Conservation (phyloP, 768 basidiomycete genomes). For the Hericium alpestre region DNA sequence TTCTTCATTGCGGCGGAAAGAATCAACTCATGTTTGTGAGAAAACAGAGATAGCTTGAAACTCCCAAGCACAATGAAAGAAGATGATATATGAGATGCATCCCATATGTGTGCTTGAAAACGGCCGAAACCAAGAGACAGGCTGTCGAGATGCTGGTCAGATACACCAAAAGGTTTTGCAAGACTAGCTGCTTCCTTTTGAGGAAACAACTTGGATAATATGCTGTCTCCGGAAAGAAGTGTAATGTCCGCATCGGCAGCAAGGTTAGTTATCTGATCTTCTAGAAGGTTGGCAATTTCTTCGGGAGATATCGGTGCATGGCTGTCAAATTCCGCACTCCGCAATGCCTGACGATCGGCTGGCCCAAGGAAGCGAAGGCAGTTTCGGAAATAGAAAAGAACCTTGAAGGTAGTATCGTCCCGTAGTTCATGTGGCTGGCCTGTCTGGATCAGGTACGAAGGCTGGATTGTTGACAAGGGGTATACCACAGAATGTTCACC, state of each 20-base stretch:
- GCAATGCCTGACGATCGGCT: constrained; percentile 18
- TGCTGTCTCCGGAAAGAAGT: constrained; percentile 8
- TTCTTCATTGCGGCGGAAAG: constrained; percentile 5
- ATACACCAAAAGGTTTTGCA: not conserved
- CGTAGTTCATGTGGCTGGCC: constrained; percentile 62
- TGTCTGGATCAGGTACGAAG: constrained; percentile 72
- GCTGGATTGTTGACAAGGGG: constrained; percentile 73
- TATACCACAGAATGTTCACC: constrained; percentile 45
- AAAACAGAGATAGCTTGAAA: constrained; percentile 1
- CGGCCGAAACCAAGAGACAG: not conserved
- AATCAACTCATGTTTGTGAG: constrained; percentile 4
- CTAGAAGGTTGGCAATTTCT: constrained; percentile 6
- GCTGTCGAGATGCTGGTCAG: not conserved
- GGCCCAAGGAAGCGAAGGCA: constrained; percentile 37
- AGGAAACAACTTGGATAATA: constrained; percentile 12
- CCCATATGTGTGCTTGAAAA: constrained; percentile 2
- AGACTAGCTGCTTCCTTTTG: not conserved
- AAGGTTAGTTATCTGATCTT: constrained; percentile 5
- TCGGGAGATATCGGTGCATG: constrained; percentile 10
- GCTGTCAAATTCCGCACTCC: constrained; percentile 9
- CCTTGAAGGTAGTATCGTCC: constrained; percentile 58
- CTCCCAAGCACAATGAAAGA: constrained; percentile 2
- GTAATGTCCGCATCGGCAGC: constrained; percentile 5
- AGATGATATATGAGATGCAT: constrained; percentile 6
- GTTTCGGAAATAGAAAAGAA: constrained; percentile 70